These are phyloP conservation scores for Alternaria postmessia DNA, from an alignment of 2,329 filamentous ascomycete genomes.

Conservation along the genomic window DNA sequence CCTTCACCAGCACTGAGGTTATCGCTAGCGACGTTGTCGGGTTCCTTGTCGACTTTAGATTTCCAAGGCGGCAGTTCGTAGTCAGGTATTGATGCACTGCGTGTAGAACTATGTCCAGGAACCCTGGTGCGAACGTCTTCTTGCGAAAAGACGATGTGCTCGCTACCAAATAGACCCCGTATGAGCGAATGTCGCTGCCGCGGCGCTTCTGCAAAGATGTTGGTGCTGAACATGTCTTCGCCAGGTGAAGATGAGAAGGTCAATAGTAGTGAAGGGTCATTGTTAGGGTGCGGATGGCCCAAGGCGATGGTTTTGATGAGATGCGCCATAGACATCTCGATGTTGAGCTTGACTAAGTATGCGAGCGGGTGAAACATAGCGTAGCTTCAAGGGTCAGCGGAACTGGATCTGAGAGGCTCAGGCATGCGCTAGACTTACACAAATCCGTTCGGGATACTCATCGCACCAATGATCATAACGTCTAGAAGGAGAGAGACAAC, in stretches of 20 bases:
- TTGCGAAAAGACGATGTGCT: neutral
- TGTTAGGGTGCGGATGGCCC: conserved; percentile 11
- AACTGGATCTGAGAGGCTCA: neutral
- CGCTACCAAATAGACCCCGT: conserved; percentile 15
- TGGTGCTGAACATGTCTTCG: neutral
- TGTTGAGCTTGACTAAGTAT: conserved; percentile 58
- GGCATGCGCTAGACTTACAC: conserved; percentile 38
- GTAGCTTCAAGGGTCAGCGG: conserved; percentile 39
- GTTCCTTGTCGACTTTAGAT: neutral
- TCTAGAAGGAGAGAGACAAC: conserved; percentile 38
- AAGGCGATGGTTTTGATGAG: conserved; percentile 49
- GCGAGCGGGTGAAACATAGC: conserved; percentile 59
- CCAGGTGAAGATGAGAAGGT: conserved; percentile 6
- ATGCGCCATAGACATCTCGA: conserved; percentile 45
- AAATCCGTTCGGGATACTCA: conserved; percentile 53
- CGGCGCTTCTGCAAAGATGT: conserved; percentile 9
- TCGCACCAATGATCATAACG: conserved; percentile 53
- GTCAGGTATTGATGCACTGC: conserved; percentile 6
- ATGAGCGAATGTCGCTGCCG: conserved; percentile 17
- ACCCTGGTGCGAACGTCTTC: conserved; percentile 8
- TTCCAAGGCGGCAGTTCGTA: neutral
- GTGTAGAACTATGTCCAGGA: conserved; percentile 18
- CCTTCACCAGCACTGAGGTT: neutral
- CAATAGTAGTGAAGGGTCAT: neutral
- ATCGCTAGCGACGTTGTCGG: neutral